These are phyloP conservation scores for Venturia asperata DNA, from an alignment of 2,329 filamentous ascomycete species.

Conservation along the genomic window DNA sequence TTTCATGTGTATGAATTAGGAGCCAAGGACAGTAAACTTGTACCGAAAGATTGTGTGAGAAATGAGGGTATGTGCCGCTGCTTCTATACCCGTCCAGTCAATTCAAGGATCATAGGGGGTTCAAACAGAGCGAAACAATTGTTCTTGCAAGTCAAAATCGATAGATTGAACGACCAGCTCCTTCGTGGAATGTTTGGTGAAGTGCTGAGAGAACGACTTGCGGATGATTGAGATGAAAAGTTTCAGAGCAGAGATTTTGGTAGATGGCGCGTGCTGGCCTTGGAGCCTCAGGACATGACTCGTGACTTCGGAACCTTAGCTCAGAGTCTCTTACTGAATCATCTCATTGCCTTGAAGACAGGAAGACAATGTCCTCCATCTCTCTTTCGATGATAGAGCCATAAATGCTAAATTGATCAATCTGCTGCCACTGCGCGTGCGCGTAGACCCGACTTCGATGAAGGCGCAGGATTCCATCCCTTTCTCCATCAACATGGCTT, in stretches of 20 bases:
- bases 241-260: not conserved
- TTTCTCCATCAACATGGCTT: not conserved
- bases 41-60: not conserved
- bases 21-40: not conserved
- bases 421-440: no score
- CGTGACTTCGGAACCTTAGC: not conserved
- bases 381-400: no score
- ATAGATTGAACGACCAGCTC: not conserved
- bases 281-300: not conserved
- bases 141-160: conserved; percentile 9
- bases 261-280: not conserved
- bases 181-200: not conserved
- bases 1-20: not conserved
- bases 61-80: conserved; percentile 8
- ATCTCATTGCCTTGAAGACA: not conserved
- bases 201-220: conserved; percentile 14
- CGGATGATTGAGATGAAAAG: not conserved
- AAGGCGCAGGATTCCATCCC: not conserved
- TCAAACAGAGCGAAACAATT: conserved; percentile 15
- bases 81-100: conserved; percentile 18
- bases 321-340: no score
- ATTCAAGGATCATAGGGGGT: conserved; percentile 7
- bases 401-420: no score
- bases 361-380: no score
- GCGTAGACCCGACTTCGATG: not conserved